Conservation (phyloP, 2,329 filamentous ascomycete genomes). For the Diplodia seriata region DNA sequence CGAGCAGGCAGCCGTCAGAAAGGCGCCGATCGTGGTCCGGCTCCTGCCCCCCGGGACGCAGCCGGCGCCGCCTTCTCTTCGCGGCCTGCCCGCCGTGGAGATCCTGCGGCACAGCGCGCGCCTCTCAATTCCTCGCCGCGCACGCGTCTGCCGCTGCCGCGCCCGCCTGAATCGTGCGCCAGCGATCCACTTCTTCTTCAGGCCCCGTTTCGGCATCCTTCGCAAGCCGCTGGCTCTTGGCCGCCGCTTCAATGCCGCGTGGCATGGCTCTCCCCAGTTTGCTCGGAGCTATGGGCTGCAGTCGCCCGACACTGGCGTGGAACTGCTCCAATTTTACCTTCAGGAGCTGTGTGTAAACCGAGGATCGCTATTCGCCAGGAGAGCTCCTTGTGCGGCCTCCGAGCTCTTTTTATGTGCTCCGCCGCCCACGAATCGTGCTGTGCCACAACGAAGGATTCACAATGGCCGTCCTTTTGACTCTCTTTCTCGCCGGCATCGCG, state of each 20-base stretch:
- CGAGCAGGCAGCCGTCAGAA: slow-evolving; percentile 14
- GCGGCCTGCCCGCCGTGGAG: neutral
- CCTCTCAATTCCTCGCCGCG: neutral
- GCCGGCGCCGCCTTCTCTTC: neutral
- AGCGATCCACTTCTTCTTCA: slow-evolving; percentile 24
- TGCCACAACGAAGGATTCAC: slow-evolving; percentile 12
- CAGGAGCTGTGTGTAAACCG: slow-evolving; percentile 18
- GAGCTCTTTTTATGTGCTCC: slow-evolving; percentile 17
- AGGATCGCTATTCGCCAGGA: slow-evolving; percentile 18
- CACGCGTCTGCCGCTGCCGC: neutral
- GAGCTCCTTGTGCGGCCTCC: slow-evolving; percentile 9
- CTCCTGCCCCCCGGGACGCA: slow-evolving; percentile 5
- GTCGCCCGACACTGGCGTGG: slow-evolving; percentile 22
- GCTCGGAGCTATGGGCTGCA: slow-evolving; percentile 22
- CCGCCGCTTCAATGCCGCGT: slow-evolving; percentile 7
- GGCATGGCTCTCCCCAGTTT: neutral
- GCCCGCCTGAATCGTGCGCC: slow-evolving; percentile 18
- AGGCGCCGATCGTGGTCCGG: neutral
- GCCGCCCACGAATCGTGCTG: neutral
- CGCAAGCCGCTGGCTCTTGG: slow-evolving; percentile 4
- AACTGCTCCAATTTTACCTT: slow-evolving; percentile 20
- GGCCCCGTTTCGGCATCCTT: slow-evolving; percentile 17
- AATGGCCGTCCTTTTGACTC: slow-evolving; percentile 27
- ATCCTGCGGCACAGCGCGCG: slow-evolving; percentile 2
- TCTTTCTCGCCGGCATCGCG: slow-evolving; percentile 31